These are phyloP conservation scores for Sextonia rubra DNA, from an alignment of 164 flowering plant species.

Conservation along the genomic window DNA sequence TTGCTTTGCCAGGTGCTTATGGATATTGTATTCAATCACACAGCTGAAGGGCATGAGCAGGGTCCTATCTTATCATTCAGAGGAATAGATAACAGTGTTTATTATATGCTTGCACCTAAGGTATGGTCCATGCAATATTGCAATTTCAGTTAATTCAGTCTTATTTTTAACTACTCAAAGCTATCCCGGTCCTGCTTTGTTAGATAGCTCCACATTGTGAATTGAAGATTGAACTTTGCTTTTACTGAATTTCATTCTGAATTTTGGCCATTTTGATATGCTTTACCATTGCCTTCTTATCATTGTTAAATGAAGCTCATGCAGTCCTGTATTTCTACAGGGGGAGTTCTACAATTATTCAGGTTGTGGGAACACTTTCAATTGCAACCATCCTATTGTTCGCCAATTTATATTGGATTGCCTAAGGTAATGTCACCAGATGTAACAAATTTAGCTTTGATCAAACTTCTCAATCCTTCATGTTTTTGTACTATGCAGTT, in stretches of 20 bases:
- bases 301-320: slow-evolving; percentile 1
- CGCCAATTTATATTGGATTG: slow-evolving; percentile 87
- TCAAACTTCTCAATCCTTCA: background rate
- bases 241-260: background rate
- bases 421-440: slow-evolving; percentile 50
- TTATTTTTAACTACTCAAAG: too few species aligned
- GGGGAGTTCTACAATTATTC: slow-evolving; percentile 96
- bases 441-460: slow-evolving; percentile 2
- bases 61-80: slow-evolving; percentile 87
- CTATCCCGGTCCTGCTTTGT: background rate
- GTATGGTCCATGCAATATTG: slow-evolving; percentile 29
- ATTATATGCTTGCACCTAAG: slow-evolving; percentile 96
- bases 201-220: background rate
- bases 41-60: slow-evolving; percentile 95
- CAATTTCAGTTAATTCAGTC: background rate
- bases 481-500: background rate
- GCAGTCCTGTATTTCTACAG: slow-evolving; percentile 33
- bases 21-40: slow-evolving; percentile 98
- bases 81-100: slow-evolving; percentile 83
- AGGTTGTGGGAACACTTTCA: slow-evolving; percentile 96
- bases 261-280: background rate
- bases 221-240: background rate
- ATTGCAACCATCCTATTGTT: slow-evolving; percentile 93
- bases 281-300: background rate
- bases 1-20: slow-evolving; percentile 64